Evolutionary conservation across 352 stramenopile species (phyloP), one percentile per base, ranked within the genome.

Genomic region (Pythium phragmitis): DNA sequence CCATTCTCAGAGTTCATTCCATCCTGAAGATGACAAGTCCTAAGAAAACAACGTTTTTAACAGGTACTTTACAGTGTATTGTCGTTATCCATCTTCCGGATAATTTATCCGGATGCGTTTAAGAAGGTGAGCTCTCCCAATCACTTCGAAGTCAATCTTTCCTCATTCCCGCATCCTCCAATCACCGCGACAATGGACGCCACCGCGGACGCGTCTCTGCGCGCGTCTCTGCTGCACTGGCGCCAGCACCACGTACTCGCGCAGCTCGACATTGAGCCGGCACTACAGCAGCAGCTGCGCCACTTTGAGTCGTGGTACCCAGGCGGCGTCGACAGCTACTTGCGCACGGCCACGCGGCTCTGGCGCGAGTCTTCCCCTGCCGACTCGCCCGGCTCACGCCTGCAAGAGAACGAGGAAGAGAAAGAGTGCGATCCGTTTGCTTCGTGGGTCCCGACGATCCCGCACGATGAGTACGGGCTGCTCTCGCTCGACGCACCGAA

Each of bases 291-390:
- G 3, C 82, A 91, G 41, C 57, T 91, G 13, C 59, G 79, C 67
- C 80, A 83, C 60, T 89, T 91, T 50, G 77, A 87, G 51, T 43
- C 51, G 19, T 89, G 80, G 82, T 91, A 89, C 66, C 77, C 80
- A 23, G 79, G 80, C 30, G 82, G 82, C 30, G 50, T 91, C 34
- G 79, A 77, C 55, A 67, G 65, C 34, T 91, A 91, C 43, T 30
- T 91, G 28, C 50, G 59, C 41, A 83, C 75, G 9, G 80, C 80
- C 16, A 80, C 74, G 43, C 67, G 70, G 46, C 61, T 89, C 26
- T 82, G 83, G 28, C 67, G 41, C 48, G 68, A 48, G n/a, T 19
- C 16, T 17, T 12, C 42, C 14, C 7, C 42, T 12, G 7, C 42
- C 4, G 12, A 59, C 13, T 48, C 42, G 9, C 7, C 16, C 42